Conservation (phyloP, 352 stramenopile species). For the Phytophthora citricola region DNA sequence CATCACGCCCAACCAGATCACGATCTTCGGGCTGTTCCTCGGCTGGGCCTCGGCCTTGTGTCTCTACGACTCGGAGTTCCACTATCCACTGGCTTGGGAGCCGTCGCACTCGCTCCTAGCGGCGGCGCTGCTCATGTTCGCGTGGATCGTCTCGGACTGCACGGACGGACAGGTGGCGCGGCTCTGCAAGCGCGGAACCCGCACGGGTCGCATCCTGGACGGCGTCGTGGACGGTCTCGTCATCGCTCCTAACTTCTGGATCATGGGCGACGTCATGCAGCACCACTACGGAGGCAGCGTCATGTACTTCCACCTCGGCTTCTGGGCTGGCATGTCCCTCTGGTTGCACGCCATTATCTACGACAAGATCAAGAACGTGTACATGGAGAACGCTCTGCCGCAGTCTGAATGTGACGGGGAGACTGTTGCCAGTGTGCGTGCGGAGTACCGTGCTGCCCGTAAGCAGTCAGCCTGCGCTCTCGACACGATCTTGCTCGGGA, state of each 20-base stretch:
- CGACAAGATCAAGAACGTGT: constrained; percentile 90
- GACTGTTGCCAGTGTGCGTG: constrained; percentile 77
- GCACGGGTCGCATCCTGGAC: constrained; percentile 83
- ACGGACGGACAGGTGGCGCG: constrained; percentile 84
- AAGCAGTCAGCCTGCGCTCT: constrained; percentile 67
- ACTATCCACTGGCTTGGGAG: constrained; percentile 69
- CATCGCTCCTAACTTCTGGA: constrained; percentile 75
- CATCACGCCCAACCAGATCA: constrained; percentile 90
- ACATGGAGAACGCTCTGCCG: constrained; percentile 85
- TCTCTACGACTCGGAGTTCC: constrained; percentile 86
- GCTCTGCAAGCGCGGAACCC: constrained; percentile 82
- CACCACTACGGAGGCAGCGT: constrained; percentile 57
- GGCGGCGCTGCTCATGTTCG: constrained; percentile 73
- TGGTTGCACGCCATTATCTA: constrained; percentile 87
- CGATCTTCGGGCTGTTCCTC: constrained; percentile 74
- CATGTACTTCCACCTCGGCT: constrained; percentile 59
- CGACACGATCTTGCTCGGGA: constrained; percentile 74
- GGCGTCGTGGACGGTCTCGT: constrained; percentile 80
- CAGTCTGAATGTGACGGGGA: constrained; percentile 83
- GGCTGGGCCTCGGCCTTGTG: constrained; percentile 73
- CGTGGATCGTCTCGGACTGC: constrained; percentile 89
- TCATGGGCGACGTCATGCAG: constrained; percentile 60
- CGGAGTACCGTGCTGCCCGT: constrained; percentile 71
- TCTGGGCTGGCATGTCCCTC: constrained; percentile 71
- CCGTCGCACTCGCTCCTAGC: constrained; percentile 60